Evolutionary conservation across 257 asterid species (phyloP).

Genomic region (Galeopsis tetrahit): DNA sequence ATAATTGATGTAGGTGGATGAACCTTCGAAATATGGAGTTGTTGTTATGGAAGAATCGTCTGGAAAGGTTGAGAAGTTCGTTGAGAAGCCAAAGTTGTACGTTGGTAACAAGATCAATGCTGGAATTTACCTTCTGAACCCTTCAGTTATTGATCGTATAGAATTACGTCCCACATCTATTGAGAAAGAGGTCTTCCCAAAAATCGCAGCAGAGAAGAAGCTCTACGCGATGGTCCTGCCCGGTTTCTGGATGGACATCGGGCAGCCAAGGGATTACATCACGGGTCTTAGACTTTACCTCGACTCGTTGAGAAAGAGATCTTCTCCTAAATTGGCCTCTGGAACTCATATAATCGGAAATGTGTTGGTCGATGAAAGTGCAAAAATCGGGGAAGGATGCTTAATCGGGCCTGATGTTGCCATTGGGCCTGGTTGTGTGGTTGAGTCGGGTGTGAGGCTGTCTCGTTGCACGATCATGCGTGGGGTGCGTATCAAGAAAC

Average conservation of each 20-base stretch:
- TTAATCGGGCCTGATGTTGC: conserved; percentile 94
- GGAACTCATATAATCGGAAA: conserved; percentile 81
- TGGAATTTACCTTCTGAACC: conserved; percentile 86
- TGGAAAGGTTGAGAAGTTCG: conserved; percentile 87
- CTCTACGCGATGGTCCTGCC: conserved; percentile 91
- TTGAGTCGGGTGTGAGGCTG: conserved; percentile 91
- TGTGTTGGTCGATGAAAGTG: conserved; percentile 80
- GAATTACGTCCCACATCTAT: conserved; percentile 92
- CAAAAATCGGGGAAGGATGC: conserved; percentile 94
- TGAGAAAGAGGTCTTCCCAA: conserved; percentile 91
- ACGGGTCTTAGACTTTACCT: conserved; percentile 81
- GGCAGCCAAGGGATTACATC: conserved; percentile 92
- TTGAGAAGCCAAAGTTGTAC: conserved; percentile 91
- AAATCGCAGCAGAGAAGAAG: conserved; percentile 67
- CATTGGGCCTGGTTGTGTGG: conserved; percentile 81
- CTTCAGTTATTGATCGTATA: conserved; percentile 85
- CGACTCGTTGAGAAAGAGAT: conserved; percentile 71
- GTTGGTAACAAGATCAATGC: conserved; percentile 98
- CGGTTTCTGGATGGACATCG: conserved; percentile 98
- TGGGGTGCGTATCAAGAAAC: conserved; percentile 89
- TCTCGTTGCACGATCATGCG: conserved; percentile 92
- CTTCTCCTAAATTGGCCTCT: conserved; percentile 66
- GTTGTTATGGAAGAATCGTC: conserved; percentile 77
- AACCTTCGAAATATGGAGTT: conserved; percentile 92
- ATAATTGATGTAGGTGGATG: conserved; percentile 69